A percentile compares a stretch with the other conserved stretches of the same genome.
Conservation (phyloP, 306 rosid genomes). For the Castanea mollissima region DNA sequence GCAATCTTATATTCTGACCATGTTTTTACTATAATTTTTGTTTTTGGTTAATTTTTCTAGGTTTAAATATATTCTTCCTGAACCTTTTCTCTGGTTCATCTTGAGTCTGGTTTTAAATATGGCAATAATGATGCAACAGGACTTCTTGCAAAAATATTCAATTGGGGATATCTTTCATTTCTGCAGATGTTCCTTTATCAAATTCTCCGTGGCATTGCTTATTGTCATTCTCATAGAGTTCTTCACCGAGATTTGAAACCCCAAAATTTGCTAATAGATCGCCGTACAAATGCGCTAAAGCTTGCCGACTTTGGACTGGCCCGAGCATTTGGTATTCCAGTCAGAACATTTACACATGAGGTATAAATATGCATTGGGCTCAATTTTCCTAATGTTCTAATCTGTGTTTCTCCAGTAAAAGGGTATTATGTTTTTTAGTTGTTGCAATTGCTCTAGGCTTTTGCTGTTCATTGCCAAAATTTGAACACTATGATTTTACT, state of each 20-base stretch:
- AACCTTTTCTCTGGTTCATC: conserved; percentile 9
- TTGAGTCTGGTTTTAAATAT: conserved; percentile 9
- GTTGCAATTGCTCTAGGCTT: not conserved
- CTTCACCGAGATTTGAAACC: conserved; percentile 99
- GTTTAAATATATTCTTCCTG: conserved; percentile 5
- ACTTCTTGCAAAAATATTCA: conserved; percentile 18
- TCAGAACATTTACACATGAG: conserved; percentile 98
- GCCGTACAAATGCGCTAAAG: conserved; percentile 84
- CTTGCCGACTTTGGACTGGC: conserved; percentile 99
- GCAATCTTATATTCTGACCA: not conserved
- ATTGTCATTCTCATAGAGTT: conserved; percentile 98
- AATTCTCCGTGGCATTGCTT: conserved; percentile 99
- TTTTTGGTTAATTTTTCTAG: not conserved
- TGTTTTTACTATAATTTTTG: not conserved
- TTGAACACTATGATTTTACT: not conserved
- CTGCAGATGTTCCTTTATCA: conserved; percentile 96
- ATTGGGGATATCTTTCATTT: conserved; percentile 25
- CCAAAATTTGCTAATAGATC: conserved; percentile 95
- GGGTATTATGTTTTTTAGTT: not conserved
- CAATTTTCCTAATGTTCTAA: conserved; percentile 6
- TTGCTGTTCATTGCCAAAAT: not conserved
- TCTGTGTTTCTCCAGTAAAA: not conserved
- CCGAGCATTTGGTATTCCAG: conserved; percentile 99
- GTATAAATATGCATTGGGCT: conserved; percentile 34
- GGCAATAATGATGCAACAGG: conserved; percentile 16